Base-by-base conservation (phyloP, 1,284 basidiomycete species). In the Rhodotorula sp. region DNA sequence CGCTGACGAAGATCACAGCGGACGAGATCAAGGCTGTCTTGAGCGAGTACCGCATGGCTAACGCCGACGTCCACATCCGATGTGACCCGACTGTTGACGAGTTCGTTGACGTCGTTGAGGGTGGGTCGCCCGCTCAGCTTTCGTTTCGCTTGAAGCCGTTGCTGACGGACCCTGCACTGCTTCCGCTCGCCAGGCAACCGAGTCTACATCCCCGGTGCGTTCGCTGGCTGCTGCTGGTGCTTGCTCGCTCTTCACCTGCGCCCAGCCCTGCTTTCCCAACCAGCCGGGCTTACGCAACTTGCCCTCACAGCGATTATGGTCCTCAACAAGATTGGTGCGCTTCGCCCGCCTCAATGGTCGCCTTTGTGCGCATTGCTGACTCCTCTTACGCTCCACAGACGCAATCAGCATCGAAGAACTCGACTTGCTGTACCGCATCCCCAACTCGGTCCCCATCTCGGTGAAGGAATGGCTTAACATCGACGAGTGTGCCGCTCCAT, bases 371-470 rank as follows among this genome's bases (percentile, higher is more conserved):
- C 24, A 13, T 55, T 20, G 46, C 40, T 64, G 9, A 56, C 67
- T 10, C 4, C 20, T 11, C 46, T 55, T 6, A 0, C 46, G 31
- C 34, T 26, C 11, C 16, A 22, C 48, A 71, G 70, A 71, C 80
- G 93, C 91, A 26, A 95, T 99, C 78, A 95, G 92, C 68, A 98
- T 99, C 80, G 94, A 99, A 82, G 96, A 99, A 81, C 87, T 99
- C 52, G 94, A 99, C 81, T 85, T 99, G 62, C 83, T 99, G 81
- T 94, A 82, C 80, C 85, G 82, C 81, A 98, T 99, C 75, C 96
- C 96, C 24, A 87, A 92, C 81, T 93, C 91, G 68, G 95, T 98
- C 10, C 96, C 96, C 8, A 86, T 99, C 79, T 94, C 91, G 24
- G 94, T 92, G 15, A 87, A 87, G 72, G 88, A 93, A 79, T 99